Evolutionary conservation across 2,329 filamentous ascomycete genomes (phyloP).

Genomic region (Graphiopsis chlorocephala): DNA sequence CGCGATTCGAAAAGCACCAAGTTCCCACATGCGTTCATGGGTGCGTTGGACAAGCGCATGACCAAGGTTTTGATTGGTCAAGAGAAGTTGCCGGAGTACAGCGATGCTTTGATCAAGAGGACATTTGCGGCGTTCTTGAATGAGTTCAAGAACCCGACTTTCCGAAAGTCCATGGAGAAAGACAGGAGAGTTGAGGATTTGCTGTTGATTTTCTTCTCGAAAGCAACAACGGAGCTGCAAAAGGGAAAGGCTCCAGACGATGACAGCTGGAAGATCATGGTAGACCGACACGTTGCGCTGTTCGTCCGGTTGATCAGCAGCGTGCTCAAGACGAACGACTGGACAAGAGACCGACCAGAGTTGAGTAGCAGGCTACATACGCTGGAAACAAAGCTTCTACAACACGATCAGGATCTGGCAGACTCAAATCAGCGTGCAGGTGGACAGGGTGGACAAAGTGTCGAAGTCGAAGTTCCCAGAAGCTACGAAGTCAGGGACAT

Average conservation of each 20-base stretch:
- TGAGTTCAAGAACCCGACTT: conserved; percentile 82
- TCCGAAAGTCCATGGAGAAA: conserved; percentile 89
- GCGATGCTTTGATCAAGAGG: conserved; percentile 84
- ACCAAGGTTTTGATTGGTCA: conserved; percentile 76
- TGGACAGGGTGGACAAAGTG: conserved; percentile 59
- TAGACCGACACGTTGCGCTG: conserved; percentile 89
- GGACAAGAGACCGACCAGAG: conserved; percentile 80
- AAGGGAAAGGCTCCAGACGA: conserved; percentile 74
- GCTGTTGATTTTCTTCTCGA: conserved; percentile 93
- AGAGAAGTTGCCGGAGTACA: conserved; percentile 83
- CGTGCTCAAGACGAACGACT: conserved; percentile 78
- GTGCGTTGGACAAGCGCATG: conserved; percentile 72
- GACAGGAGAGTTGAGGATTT: conserved; percentile 89
- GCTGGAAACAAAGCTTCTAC: conserved; percentile 88
- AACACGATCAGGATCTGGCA: conserved; percentile 86
- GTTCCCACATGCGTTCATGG: conserved; percentile 69
- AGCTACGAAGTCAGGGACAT: conserved; percentile 96
- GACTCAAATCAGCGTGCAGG: conserved; percentile 58
- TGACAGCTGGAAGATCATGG: conserved; percentile 85
- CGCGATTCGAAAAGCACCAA: conserved; percentile 67
- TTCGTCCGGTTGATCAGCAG: conserved; percentile 84
- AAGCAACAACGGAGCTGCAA: conserved; percentile 85
- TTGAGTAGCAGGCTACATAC: conserved; percentile 73
- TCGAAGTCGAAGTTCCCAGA: conserved; percentile 79
- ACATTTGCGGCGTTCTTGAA: conserved; percentile 95